These are phyloP conservation scores for Achaetomium macrosporum DNA, from an alignment of 2,329 filamentous ascomycete genomes.

Conservation along the genomic window DNA sequence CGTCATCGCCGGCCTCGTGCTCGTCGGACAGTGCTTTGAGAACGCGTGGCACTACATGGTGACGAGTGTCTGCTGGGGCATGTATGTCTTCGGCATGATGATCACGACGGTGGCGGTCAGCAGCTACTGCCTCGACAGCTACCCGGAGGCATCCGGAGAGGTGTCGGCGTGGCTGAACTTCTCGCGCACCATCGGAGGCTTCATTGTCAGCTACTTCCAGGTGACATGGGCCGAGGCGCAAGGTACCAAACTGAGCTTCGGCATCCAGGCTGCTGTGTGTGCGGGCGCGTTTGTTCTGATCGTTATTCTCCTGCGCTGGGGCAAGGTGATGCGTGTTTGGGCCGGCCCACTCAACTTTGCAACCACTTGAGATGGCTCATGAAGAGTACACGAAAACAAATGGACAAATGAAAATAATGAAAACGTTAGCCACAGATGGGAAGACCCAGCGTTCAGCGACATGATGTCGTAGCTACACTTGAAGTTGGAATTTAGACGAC, in stretches of 20 bases:
- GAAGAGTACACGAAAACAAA: too few species aligned
- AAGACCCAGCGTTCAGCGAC: too few species aligned
- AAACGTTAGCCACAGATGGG: too few species aligned
- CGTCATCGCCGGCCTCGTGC: conserved; percentile 44
- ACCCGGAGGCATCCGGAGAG: conserved; percentile 50
- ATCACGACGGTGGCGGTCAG: conserved; percentile 46
- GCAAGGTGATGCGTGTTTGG: conserved; percentile 30
- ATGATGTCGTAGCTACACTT: too few species aligned
- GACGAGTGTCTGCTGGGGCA: conserved; percentile 43
- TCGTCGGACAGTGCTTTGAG: conserved; percentile 48
- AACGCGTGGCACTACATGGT: conserved; percentile 48
- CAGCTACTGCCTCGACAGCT: conserved; percentile 48
- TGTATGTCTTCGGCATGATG: conserved; percentile 53
- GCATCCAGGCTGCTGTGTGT: conserved; percentile 40
- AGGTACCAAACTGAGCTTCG: conserved; percentile 40
- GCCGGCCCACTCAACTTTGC: conserved; percentile 30
- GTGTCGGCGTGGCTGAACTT: conserved; percentile 49
- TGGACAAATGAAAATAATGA: too few species aligned
- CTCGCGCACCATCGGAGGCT: conserved; percentile 43
- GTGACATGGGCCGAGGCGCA: conserved; percentile 42
- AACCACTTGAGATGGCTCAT: conserved; percentile 24
- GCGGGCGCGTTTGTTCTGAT: conserved; percentile 26
- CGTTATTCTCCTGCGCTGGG: conserved; percentile 26
- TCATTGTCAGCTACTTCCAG: conserved; percentile 48
- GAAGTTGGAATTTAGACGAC: too few species aligned